These are phyloP conservation scores for Tetracladium marchalianum DNA, from an alignment of 495 filamentous ascomycete genomes.

Conservation along the genomic window DNA sequence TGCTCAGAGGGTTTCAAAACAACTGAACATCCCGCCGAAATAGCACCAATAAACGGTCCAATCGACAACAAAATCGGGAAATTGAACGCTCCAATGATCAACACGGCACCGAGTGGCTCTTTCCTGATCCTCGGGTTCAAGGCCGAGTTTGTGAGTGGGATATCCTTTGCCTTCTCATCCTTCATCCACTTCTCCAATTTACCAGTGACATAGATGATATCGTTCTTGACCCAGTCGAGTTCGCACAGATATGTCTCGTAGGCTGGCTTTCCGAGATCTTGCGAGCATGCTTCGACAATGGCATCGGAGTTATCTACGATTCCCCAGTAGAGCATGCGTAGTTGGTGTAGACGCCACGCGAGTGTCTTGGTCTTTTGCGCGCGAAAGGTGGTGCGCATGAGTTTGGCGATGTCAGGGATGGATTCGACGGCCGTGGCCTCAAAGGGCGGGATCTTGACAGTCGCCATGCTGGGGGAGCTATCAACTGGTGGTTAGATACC, in stretches of 20 bases:
- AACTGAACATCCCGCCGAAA: slow-evolving; percentile 81
- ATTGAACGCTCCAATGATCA: slow-evolving; percentile 92
- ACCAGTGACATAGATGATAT: slow-evolving; percentile 64
- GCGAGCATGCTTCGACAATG: slow-evolving; percentile 57
- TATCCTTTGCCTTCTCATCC: slow-evolving; percentile 65
- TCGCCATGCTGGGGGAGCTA: slow-evolving; percentile 6
- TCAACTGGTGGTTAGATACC: background rate
- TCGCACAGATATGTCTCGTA: slow-evolving; percentile 67
- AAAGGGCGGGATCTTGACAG: slow-evolving; percentile 42
- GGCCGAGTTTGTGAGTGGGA: slow-evolving; percentile 51
- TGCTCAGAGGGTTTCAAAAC: slow-evolving; percentile 85
- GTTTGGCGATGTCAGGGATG: slow-evolving; percentile 50
- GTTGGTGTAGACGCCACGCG: slow-evolving; percentile 71
- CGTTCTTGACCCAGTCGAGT: slow-evolving; percentile 61
- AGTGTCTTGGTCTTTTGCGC: slow-evolving; percentile 73
- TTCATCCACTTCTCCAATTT: slow-evolving; percentile 74
- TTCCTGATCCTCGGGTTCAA: slow-evolving; percentile 72
- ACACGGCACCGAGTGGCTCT: slow-evolving; percentile 73
- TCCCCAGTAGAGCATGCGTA: slow-evolving; percentile 90
- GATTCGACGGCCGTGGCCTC: slow-evolving; percentile 55
- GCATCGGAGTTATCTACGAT: slow-evolving; percentile 64
- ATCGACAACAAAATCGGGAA: slow-evolving; percentile 77
- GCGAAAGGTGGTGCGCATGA: slow-evolving; percentile 53
- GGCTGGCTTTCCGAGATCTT: slow-evolving; percentile 63
- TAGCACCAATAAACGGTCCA: slow-evolving; percentile 76